Evolutionary conservation across 768 basidiomycete species (phyloP).

Genomic region (Mycena filopes): DNA sequence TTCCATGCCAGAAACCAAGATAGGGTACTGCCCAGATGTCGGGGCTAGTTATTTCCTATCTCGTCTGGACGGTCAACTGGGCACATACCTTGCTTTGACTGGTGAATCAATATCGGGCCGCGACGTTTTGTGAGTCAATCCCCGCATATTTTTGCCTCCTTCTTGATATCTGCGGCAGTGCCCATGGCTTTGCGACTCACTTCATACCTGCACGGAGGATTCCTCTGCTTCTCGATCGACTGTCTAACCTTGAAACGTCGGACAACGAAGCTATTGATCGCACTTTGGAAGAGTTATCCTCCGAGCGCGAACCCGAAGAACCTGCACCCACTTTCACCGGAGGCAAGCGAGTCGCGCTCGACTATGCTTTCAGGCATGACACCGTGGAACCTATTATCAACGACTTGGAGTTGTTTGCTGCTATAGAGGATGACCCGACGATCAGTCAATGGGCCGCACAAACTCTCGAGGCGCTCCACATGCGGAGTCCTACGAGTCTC

Average conservation of each 20-base stretch:
- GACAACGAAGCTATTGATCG: constrained; percentile 53
- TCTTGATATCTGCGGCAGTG: constrained; percentile 57
- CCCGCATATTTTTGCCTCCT: constrained; percentile 1
- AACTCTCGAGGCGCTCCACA: constrained; percentile 69
- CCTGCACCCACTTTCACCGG: constrained; percentile 65
- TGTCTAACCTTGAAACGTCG: constrained; percentile 67
- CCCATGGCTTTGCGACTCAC: constrained; percentile 94
- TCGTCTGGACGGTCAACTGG: constrained; percentile 89
- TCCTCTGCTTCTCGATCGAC: constrained; percentile 73
- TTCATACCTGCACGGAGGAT: constrained; percentile 84
- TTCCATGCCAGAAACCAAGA: constrained; percentile 97
- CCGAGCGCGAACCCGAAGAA: constrained; percentile 72
- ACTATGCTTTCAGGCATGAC: constrained; percentile 77
- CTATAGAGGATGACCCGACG: constrained; percentile 49
- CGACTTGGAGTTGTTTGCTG: constrained; percentile 57
- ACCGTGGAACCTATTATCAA: constrained; percentile 78
- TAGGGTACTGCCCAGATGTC: constrained; percentile 92
- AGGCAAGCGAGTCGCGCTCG: constrained; percentile 78
- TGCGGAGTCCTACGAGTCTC: constrained; percentile 91
- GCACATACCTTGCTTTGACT: constrained; percentile 94
- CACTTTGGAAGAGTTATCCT: constrained; percentile 78
- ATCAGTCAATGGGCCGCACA: constrained; percentile 79
- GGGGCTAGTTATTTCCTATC: constrained; percentile 92
- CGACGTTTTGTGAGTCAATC: constrained; percentile 83
- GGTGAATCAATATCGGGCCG: constrained; percentile 77